These are phyloP conservation scores for Gossypium raimondii DNA, from an alignment of 345 rosid species.

Conservation along the genomic window DNA sequence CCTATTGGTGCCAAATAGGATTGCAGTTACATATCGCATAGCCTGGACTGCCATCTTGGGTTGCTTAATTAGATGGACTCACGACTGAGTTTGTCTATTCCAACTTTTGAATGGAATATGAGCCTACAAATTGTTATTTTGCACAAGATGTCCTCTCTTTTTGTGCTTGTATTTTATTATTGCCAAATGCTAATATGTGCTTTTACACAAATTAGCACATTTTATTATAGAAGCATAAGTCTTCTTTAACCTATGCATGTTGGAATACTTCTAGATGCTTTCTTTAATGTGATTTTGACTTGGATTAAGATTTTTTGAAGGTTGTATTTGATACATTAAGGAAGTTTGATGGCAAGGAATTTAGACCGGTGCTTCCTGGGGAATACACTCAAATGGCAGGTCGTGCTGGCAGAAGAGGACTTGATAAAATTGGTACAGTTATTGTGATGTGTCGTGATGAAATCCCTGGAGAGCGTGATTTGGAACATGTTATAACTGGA, in stretches of 20 bases:
- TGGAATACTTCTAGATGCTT: background rate
- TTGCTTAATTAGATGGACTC: background rate
- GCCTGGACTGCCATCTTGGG: slow-evolving; percentile 10
- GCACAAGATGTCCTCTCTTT: background rate
- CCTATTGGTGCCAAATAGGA: slow-evolving; percentile 7
- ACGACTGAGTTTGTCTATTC: background rate
- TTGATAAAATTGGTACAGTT: slow-evolving; percentile 92
- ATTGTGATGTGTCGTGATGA: slow-evolving; percentile 94
- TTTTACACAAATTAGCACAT: background rate
- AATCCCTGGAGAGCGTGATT: slow-evolving; percentile 70
- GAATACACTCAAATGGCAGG: slow-evolving; percentile 99
- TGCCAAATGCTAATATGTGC: background rate
- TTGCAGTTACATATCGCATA: background rate
- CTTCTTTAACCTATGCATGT: background rate
- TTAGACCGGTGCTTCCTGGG: slow-evolving; percentile 81
- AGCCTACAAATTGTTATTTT: slow-evolving; percentile 2
- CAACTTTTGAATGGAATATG: background rate
- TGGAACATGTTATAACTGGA: slow-evolving; percentile 63
- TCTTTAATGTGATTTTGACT: slow-evolving; percentile 18
- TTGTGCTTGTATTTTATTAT: background rate
- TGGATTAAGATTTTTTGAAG: slow-evolving; percentile 36
- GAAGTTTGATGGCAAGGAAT: slow-evolving; percentile 94
- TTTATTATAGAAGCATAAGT: background rate
- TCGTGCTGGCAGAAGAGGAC: slow-evolving; percentile 99
- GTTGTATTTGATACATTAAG: slow-evolving; percentile 90